Evolutionary conservation across 2,329 filamentous ascomycete genomes (phyloP).

Genomic region (Arachnopeziza araneosa): DNA sequence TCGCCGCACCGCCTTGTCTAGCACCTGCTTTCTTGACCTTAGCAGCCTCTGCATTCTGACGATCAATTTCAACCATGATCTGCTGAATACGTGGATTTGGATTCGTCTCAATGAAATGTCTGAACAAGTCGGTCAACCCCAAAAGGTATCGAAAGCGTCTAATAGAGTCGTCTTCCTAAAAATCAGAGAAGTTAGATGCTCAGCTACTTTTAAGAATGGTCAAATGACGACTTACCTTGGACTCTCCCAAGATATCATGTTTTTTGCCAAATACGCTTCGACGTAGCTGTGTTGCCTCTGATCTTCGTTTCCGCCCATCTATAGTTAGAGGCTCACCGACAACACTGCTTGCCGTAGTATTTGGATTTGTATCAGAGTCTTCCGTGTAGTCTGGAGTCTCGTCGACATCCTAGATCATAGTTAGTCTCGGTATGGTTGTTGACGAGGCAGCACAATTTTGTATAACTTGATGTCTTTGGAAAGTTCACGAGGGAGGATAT

Average conservation of each 20-base stretch:
- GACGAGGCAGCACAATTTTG: not conserved
- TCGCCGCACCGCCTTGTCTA: conserved; percentile 79
- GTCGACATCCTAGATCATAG: conserved; percentile 45
- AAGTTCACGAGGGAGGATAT: not conserved
- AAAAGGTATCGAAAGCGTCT: conserved; percentile 91
- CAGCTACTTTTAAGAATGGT: not conserved
- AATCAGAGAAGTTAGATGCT: not conserved
- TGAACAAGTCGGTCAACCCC: conserved; percentile 92
- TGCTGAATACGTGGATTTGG: conserved; percentile 92
- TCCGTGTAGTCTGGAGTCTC: conserved; percentile 63
- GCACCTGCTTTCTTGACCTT: conserved; percentile 63
- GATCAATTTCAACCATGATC: conserved; percentile 90
- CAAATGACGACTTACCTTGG: conserved; percentile 61
- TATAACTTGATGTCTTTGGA: not conserved
- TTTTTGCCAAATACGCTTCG: conserved; percentile 94
- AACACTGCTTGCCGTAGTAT: conserved; percentile 76
- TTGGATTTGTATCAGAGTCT: conserved; percentile 62
- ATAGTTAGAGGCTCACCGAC: conserved; percentile 60
- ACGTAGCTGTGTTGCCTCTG: conserved; percentile 82
- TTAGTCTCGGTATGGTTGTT: not conserved
- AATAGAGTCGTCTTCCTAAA: conserved; percentile 87
- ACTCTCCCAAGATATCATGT: conserved; percentile 85
- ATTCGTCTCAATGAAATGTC: conserved; percentile 97
- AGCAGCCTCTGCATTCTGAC: conserved; percentile 73
- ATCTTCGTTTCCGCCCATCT: conserved; percentile 80